Base-by-base conservation (phyloP, 805 yeast species). In the Candida arabinofermentans region DNA sequence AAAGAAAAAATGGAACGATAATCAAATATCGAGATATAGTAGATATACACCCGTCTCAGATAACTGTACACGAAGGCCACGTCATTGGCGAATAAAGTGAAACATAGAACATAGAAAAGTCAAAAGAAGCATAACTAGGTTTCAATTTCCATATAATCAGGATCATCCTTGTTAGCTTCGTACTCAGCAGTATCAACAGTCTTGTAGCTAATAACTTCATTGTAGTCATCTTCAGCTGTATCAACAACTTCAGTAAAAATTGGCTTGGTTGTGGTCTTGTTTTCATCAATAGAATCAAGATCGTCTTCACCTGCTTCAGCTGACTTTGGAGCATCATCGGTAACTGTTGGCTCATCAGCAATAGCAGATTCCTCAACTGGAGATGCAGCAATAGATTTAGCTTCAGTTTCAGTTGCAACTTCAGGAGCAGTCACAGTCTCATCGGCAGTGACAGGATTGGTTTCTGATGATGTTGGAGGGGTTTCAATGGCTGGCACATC, bases 101-200 rank as follows among this genome's bases (percentile, higher is more conserved):
- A 16, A 13, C 16, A 35, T 8, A 27, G 27, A 36, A 32, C 19
- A 42, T 32, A 22, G 8, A 38, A 26, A 2, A 18, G 12, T n/a
- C 12, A 34, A 22, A 17, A 26, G 30, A 5, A 10, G 4, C 3
- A 16, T 9, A 10, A 32, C 8, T 12, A 30, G 17, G 49, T 45
- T 23, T 57, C 42, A 40, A 57, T 45, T 51, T 70, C 73, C 52
- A 75, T 55, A 58, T 76, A 77, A 53, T 74, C 57, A 14, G 81
- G 78, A 56, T 77, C 70, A 46, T 59, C 61, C 50, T 64, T 66
- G 63, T 76, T 53, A 5, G 61, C 59, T 37, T 68, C 70, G 51
- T 51, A 77, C 47, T 76, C 81, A 17, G 43, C 57, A 46, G 74
- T 74, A 26, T 70, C 66, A 24, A 77, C 72, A 27, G 77, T 76